phyloP scores from a whole-genome alignment of 805 yeast species.

The Candida argentea region DNA sequence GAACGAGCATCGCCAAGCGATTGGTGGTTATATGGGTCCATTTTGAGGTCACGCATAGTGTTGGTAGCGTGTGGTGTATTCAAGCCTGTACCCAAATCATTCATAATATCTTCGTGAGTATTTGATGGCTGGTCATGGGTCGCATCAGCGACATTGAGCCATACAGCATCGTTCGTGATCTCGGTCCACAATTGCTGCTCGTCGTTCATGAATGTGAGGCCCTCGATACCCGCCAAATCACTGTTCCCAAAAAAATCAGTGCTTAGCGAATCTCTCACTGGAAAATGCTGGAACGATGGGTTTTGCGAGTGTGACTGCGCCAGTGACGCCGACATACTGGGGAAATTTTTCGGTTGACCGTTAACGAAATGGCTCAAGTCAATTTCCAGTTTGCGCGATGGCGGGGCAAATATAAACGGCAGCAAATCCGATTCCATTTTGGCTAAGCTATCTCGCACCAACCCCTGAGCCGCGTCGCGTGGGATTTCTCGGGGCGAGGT shows the following conservation, averaged over 20 bases:
- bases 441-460: not conserved
- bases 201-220: constrained; percentile 29
- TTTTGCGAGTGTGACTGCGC: constrained; percentile 3
- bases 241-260: constrained; percentile 25
- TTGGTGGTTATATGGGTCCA: no score
- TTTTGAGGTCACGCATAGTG: no score
- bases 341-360: constrained; percentile 1
- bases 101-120: constrained; percentile 4
- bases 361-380: constrained; percentile 2
- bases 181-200: constrained; percentile 63
- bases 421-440: constrained; percentile 1
- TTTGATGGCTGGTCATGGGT: constrained; percentile 12
- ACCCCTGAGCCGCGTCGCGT: not conserved
- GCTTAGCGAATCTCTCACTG: constrained; percentile 2
- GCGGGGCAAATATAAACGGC: not conserved
- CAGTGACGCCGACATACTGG: constrained; percentile 9
- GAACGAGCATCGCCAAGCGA: no score
- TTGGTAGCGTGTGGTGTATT: not conserved
- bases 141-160: constrained; percentile 39
- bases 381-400: constrained; percentile 1
- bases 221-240: constrained; percentile 34
- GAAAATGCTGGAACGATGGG: no score
- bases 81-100: not conserved
- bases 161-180: constrained; percentile 65
- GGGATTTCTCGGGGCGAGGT: not conserved